Conservation (phyloP, 805 yeast species). For the Wickerhamiella dianesei region DNA sequence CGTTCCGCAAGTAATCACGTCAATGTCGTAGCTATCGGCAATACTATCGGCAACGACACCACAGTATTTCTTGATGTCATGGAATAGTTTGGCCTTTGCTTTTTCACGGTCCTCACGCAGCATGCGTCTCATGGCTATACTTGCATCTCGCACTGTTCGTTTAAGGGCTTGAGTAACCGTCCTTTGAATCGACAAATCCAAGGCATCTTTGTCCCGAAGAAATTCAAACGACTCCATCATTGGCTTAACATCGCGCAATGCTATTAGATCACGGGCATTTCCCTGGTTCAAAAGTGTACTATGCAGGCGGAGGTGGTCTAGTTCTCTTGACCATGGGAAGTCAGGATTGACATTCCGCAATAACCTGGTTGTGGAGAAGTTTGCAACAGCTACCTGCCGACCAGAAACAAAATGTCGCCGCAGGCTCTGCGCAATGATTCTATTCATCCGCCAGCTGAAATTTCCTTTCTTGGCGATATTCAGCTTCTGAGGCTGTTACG, state of each 20-base stretch:
- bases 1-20: conserved; percentile 5
- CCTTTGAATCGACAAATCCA: conserved; percentile 3
- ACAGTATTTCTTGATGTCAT: conserved; percentile 5
- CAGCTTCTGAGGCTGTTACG: too few relatives aligned
- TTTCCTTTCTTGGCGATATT: too few relatives aligned
- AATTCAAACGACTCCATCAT: conserved; percentile 13
- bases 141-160: conserved; percentile 16
- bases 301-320: conserved; percentile 7
- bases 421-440: too few relatives aligned
- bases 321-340: conserved; percentile 4
- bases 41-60: conserved; percentile 11
- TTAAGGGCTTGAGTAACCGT: conserved; percentile 10
- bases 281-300: conserved; percentile 18
- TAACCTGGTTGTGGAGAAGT: background rate
- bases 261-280: conserved; percentile 8
- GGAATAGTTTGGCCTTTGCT: conserved; percentile 3
- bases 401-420: too few relatives aligned
- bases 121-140: conserved; percentile 8
- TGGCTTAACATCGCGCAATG: conserved; percentile 15
- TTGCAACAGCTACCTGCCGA: background rate
- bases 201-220: conserved; percentile 4
- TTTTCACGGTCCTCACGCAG: conserved; percentile 6
- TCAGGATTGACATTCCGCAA: background rate
- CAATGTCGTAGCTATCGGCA: conserved; percentile 1
- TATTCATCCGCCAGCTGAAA: too few relatives aligned